Evolutionary conservation across 495 filamentous ascomycete genomes (phyloP), one percentile per base, ranked within the genome.

Genomic region (Penicillium tannophilum): DNA sequence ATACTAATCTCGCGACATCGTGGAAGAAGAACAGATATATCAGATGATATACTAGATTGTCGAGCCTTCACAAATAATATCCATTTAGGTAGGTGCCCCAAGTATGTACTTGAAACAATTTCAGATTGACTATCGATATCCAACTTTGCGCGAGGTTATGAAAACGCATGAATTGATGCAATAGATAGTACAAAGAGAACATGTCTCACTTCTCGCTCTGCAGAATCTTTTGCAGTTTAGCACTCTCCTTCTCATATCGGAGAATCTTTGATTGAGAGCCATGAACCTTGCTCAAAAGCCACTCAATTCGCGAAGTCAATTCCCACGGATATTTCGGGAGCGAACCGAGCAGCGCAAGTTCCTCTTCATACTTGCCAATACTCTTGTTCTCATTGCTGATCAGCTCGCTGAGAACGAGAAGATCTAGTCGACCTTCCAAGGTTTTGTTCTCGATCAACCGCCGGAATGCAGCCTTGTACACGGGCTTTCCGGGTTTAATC

Each of bases 391-490:
- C 93, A 11, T 81, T 82, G 63, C 86, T 86, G 16, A 86, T 82
- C 24, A 90, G 67, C 68, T 92, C 82, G 4, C 75, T 79, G 2
- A 92, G 68, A 45, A 91, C 74, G 12, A 82, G 79, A 12, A 96
- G 69, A 62, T 98, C 92, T 68, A 98, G 82, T 56, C 87, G 82
- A 8, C 88, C 82, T 33, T 81, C 78, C 51, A 98, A 70, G 1
- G 90, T 91, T 4, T 76, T 73, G 70, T 98, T 95, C 54, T 84
- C 75, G 0, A 83, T 80, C 20, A 98, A 70, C 33, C 79, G 73
- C 54, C 78, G 74, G 74, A 97, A 98, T 0, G 92, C 93, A 3
- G 91, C 86, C 39, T 83, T 86, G 76, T 92, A 96, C 8, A 98
- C 91, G 0, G 94, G 94, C 65, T 89, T 90, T 14, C 91, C 93